Conservation (phyloP, 352 stramenopile species). For the Aphanomyces cochlioides region DNA sequence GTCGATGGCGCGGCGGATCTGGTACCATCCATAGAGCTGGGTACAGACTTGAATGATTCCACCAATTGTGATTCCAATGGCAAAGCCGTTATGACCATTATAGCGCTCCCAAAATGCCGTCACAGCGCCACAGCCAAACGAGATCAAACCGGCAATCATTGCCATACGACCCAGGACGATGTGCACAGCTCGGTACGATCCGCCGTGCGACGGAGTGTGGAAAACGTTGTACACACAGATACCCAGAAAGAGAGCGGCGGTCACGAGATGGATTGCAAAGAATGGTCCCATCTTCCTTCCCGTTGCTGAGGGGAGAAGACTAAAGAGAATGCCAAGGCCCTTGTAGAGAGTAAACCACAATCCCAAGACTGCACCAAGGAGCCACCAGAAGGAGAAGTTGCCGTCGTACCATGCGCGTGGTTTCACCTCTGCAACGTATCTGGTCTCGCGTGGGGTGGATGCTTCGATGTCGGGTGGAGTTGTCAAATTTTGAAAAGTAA, state of each 20-base stretch:
- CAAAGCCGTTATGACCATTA: neutral
- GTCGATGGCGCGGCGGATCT: too few relatives aligned
- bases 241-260: neutral
- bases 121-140: neutral
- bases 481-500: too few relatives aligned
- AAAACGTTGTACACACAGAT: constrained; percentile 22
- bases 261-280: constrained; percentile 13
- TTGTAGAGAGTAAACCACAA: constrained; percentile 17
- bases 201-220: constrained; percentile 3
- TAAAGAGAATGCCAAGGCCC: constrained; percentile 4
- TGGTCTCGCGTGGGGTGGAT: neutral
- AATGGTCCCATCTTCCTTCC: neutral
- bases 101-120: constrained; percentile 14
- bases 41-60: neutral
- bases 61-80: constrained; percentile 4
- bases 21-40: constrained; percentile 10
- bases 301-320: neutral
- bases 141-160: neutral
- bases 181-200: neutral
- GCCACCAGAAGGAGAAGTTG: constrained; percentile 18
- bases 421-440: neutral
- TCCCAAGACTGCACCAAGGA: neutral
- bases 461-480: neutral
- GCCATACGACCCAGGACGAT: constrained; percentile 3
- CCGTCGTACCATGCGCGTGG: neutral